These are phyloP conservation scores for Mycena albidolilacea DNA, from an alignment of 768 basidiomycete species.

Conservation along the genomic window DNA sequence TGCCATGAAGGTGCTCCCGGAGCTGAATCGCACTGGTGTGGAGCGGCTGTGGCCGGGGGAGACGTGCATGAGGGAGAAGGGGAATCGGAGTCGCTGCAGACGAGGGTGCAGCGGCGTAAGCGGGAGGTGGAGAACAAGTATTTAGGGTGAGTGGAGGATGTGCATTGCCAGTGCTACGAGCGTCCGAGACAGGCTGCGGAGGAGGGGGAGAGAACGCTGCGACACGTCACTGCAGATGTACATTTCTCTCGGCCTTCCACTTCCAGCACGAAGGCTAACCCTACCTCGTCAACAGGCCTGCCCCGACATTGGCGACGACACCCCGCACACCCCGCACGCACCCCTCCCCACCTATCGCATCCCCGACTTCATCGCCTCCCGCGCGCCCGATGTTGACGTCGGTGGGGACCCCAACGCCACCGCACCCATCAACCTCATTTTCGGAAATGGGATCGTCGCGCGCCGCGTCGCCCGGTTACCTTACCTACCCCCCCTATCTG, in stretches of 20 bases:
- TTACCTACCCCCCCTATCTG: no score
- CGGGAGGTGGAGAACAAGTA: constrained; percentile 56
- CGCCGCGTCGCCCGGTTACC: no score
- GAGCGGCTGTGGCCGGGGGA: constrained; percentile 30
- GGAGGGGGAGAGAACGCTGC: constrained; percentile 53
- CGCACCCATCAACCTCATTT: constrained; percentile 61
- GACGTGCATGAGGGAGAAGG: constrained; percentile 1
- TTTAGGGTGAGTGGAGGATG: constrained; percentile 58
- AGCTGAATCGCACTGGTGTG: constrained; percentile 42
- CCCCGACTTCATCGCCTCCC: constrained; percentile 37
- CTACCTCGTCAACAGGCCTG: constrained; percentile 39
- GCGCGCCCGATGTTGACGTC: constrained; percentile 49
- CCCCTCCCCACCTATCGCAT: constrained; percentile 25
- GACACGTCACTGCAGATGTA: constrained; percentile 65
- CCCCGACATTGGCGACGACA: constrained; percentile 36
- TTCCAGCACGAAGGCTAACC: not conserved
- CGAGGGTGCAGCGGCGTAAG: constrained; percentile 40
- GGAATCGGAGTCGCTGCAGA: not conserved
- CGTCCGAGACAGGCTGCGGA: constrained; percentile 40
- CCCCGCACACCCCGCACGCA: not conserved
- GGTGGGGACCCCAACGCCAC: constrained; percentile 44
- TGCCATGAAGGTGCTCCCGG: constrained; percentile 58
- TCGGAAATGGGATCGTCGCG: no score
- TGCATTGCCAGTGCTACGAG: constrained; percentile 45
- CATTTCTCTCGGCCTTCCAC: not conserved